Conservation (phyloP, 495 filamentous ascomycete genomes). For the Penicillium robsamsonii region DNA sequence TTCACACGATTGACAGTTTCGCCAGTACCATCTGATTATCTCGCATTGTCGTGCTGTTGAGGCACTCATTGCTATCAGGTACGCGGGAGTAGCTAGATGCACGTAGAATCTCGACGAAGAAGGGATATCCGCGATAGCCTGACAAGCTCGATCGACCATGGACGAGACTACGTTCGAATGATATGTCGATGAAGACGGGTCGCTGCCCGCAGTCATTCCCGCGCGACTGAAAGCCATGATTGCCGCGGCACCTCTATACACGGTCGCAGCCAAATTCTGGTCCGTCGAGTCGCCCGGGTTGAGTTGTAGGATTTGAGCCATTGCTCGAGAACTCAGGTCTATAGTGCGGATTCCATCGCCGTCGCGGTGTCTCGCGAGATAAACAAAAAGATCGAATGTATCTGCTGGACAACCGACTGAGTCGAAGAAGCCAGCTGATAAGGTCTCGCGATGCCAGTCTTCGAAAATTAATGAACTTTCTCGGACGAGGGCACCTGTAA, state of each 20-base stretch:
- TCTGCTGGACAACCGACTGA: conserved; percentile 34
- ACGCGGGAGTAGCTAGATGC: conserved; percentile 29
- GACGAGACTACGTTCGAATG: conserved; percentile 15
- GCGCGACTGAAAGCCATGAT: conserved; percentile 26
- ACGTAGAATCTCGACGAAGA: conserved; percentile 30
- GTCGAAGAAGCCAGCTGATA: conserved; percentile 24
- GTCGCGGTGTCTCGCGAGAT: conserved; percentile 20
- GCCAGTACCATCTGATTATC: conserved; percentile 28
- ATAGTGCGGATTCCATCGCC: conserved; percentile 8
- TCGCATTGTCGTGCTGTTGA: conserved; percentile 24
- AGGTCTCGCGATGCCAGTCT: conserved; percentile 33
- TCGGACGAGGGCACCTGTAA: conserved; percentile 27
- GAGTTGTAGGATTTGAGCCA: conserved; percentile 23
- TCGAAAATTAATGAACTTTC: conserved; percentile 31
- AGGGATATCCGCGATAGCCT: conserved; percentile 23
- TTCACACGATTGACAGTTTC: conserved; percentile 27
- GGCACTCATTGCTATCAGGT: conserved; percentile 26
- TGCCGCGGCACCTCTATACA: conserved; percentile 31
- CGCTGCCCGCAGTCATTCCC: background rate
- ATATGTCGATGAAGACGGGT: conserved; percentile 2
- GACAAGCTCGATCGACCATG: conserved; percentile 26
- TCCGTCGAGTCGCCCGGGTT: conserved; percentile 13
- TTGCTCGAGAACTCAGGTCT: conserved; percentile 23
- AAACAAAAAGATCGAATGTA: conserved; percentile 30
- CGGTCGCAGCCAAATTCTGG: conserved; percentile 19